Percentiles rank a stretch among this genome's conserved stretches.
phyloP scores from a whole-genome alignment of 1,139 yeast genomes.

The Taphrina confusa region DNA sequence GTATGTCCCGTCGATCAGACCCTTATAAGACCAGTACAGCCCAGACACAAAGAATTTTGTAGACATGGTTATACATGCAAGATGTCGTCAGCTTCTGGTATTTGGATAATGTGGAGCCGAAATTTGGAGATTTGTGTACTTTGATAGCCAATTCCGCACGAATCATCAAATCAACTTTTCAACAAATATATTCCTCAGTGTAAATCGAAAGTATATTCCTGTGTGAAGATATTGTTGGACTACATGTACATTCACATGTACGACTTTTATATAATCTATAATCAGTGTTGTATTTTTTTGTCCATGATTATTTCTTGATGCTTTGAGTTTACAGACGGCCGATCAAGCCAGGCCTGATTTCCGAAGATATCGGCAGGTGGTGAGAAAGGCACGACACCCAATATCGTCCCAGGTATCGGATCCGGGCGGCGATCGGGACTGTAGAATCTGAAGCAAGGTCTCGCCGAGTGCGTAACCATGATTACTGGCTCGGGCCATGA shows the following conservation, averaged over 20 bases:
- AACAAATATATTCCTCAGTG: too few species aligned
- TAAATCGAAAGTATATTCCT: too few species aligned
- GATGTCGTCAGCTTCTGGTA: too few species aligned
- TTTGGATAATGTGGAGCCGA: too few species aligned
- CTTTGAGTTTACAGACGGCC: too few species aligned
- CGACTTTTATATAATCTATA: neutral
- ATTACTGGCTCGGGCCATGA: neutral
- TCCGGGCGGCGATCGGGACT: neutral
- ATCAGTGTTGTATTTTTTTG: neutral
- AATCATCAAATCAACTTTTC: too few species aligned
- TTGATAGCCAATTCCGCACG: neutral
- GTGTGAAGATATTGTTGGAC: too few species aligned
- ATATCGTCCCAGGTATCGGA: neutral
- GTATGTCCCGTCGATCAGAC: too few species aligned
- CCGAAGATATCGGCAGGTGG: neutral
- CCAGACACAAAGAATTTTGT: too few species aligned
- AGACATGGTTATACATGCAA: too few species aligned
- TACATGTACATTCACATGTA: too few species aligned
- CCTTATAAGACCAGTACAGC: too few species aligned
- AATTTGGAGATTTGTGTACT: neutral
- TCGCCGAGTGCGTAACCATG: slow-evolving; percentile 10
- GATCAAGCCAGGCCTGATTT: slow-evolving; percentile 1
- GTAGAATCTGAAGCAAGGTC: slow-evolving; percentile 3
- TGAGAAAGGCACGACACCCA: slow-evolving; percentile 1
- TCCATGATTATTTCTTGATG: neutral